A percentile compares a stretch with the other conserved stretches of the same genome.
These are phyloP conservation scores for Penicillium capsulatum DNA, from an alignment of 2,329 filamentous ascomycete species.

Conservation along the genomic window DNA sequence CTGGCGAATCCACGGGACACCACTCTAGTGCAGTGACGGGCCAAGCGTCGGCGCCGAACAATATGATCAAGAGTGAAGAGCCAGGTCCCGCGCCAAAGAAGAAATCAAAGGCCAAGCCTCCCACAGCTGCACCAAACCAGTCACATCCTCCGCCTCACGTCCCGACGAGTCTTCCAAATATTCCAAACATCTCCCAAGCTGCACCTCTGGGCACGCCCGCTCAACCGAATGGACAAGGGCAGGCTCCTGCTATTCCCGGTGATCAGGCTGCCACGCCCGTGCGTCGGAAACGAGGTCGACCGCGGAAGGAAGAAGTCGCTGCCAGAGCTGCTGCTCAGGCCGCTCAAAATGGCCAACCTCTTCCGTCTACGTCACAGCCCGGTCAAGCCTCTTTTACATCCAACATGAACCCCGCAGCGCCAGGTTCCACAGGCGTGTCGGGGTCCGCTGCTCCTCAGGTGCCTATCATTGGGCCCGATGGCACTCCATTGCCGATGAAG, in stretches of 20 bases:
- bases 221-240: constrained; percentile 17
- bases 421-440: constrained; percentile 6
- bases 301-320: constrained; percentile 25
- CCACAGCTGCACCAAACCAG: constrained; percentile 1
- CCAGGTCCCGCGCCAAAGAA: constrained; percentile 20
- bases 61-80: constrained; percentile 11
- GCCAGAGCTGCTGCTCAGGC: constrained; percentile 20
- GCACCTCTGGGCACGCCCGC: constrained; percentile 4
- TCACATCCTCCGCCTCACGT: constrained; percentile 5
- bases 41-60: too few species aligned
- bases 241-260: constrained; percentile 2
- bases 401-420: constrained; percentile 18
- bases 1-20: constrained; percentile 7
- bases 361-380: constrained; percentile 10
- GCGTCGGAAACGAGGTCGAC: constrained; percentile 23
- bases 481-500: constrained; percentile 22
- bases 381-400: constrained; percentile 22
- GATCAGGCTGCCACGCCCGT: constrained; percentile 10
- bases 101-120: constrained; percentile 16
- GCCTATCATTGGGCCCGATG: constrained; percentile 21
- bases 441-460: constrained; percentile 8
- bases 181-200: constrained; percentile 1
- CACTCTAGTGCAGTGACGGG: not conserved
- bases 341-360: constrained; percentile 13
- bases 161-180: constrained; percentile 3